Base-by-base conservation (phyloP, 2,329 filamentous ascomycete genomes). In the Pyrenophora seminiperda region DNA sequence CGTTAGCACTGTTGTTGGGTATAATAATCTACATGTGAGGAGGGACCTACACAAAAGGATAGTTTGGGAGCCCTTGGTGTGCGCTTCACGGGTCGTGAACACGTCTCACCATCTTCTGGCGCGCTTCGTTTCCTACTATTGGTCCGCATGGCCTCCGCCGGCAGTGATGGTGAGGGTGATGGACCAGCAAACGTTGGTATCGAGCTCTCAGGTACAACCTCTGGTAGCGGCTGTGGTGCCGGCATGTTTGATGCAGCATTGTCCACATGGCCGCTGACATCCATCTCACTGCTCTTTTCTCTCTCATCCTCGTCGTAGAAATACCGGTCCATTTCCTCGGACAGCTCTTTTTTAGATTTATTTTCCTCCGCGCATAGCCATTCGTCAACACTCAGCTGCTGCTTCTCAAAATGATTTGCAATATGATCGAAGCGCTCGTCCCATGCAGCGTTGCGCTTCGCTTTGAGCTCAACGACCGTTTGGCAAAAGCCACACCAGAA, bases 401-500 rank as follows among this genome's bases (percentile, higher is more conserved):
- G 79, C 20, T 83, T 84, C 45, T 80, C 81, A 54, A 87, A 85
- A 64, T 91, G 88, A 13, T 82, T 71, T 50, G 91, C 90, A 56
- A 96, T 92, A 65, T 96, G 91, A 59, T 92, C 76, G 56, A 83
- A 84, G 2, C 85, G 73, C 56, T 83, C 79, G 6, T 82, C 81
- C 81, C 82, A 83, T 0, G 84, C 83, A 18, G 81, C 81, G 1
- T 78, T 68, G 3, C 81, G 78, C 27, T 74, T 73, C 17, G 76
- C 74, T 24, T 74, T 66, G 22, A 85, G 76, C n/a, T 75, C 17
- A 13, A 20, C 39, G 2, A 90, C 74, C 15, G 85, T 77, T 14
- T 73, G 63, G 68, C 91, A 96, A 68, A 96, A 96, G 0, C 91
- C 91, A 65, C 92, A 96, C 91, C 91, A 96, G 72, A 91, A 96